These are phyloP conservation scores for Schizopora paradoxa DNA, from an alignment of 1,284 basidiomycete species.

Conservation along the genomic window DNA sequence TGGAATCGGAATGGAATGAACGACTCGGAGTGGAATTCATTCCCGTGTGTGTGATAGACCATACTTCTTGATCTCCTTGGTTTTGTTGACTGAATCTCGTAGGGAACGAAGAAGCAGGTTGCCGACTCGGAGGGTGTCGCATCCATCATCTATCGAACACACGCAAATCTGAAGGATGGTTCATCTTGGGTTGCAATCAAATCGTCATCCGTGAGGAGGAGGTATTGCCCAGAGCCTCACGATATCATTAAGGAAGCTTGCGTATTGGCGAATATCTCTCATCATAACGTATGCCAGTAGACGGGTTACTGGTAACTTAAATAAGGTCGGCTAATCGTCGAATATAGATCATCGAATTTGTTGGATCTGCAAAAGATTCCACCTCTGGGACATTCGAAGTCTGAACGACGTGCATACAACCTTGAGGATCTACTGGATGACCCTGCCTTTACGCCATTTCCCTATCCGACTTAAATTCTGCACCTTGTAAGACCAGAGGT, in stretches of 20 bases:
- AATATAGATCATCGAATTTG: constrained; percentile 22
- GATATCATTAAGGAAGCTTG: constrained; percentile 27
- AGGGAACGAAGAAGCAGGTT: no score
- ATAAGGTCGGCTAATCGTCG: not conserved
- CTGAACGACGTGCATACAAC: constrained; percentile 62
- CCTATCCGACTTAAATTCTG: constrained; percentile 23
- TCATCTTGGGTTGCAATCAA: constrained; percentile 13
- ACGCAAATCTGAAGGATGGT: no score
- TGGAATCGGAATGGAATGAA: no score
- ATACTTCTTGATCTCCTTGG: no score
- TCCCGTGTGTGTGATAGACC: no score
- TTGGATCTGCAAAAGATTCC: constrained; percentile 16
- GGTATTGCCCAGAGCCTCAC: constrained; percentile 22
- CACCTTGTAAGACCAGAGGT: constrained; percentile 21
- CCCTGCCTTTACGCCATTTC: constrained; percentile 45
- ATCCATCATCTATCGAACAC: constrained; percentile 9
- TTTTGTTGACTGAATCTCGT: no score
- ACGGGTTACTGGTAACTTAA: not conserved
- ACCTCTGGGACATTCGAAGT: constrained; percentile 29
- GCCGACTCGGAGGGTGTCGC: no score
- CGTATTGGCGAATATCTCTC: constrained; percentile 21
- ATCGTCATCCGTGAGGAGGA: constrained; percentile 5
- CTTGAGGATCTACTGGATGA: constrained; percentile 49
- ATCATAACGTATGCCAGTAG: constrained; percentile 26
- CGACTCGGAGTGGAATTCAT: no score